These are phyloP conservation scores for Botrytis paeoniae DNA, from an alignment of 2,329 filamentous ascomycete species.

Conservation along the genomic window DNA sequence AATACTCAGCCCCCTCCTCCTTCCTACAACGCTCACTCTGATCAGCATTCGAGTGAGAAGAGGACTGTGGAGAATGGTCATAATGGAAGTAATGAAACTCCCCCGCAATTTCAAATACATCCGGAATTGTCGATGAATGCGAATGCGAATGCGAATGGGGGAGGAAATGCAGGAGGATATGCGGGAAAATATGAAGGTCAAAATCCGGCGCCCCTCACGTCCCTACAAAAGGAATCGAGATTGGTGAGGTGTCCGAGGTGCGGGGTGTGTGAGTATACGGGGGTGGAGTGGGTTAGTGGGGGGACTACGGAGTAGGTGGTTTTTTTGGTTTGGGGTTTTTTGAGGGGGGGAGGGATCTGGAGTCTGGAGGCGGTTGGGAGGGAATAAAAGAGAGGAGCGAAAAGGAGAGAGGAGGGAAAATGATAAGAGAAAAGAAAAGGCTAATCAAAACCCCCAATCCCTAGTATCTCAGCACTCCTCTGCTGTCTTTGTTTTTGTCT, in stretches of 20 bases:
- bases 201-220: background rate
- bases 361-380: background rate
- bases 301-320: background rate
- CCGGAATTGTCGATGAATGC: background rate
- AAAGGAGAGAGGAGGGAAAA: background rate
- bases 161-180: background rate
- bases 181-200: background rate
- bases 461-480: background rate
- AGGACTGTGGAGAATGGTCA: background rate
- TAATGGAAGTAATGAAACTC: background rate
- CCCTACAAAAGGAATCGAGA: background rate
- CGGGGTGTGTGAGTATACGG: background rate
- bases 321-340: background rate
- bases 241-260: background rate
- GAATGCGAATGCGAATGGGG: background rate
- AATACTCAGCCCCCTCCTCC: background rate
- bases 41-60: background rate
- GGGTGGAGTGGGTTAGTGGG: background rate
- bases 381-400: too few relatives aligned
- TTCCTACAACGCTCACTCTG: background rate
- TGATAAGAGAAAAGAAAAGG: background rate
- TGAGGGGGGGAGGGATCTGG: background rate
- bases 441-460: background rate
- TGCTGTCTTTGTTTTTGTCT: slow-evolving; percentile 4
- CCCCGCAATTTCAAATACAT: background rate